Evolutionary conservation across 208 protist species (phyloP).

Genomic region (Trypanosoma congolense): DNA sequence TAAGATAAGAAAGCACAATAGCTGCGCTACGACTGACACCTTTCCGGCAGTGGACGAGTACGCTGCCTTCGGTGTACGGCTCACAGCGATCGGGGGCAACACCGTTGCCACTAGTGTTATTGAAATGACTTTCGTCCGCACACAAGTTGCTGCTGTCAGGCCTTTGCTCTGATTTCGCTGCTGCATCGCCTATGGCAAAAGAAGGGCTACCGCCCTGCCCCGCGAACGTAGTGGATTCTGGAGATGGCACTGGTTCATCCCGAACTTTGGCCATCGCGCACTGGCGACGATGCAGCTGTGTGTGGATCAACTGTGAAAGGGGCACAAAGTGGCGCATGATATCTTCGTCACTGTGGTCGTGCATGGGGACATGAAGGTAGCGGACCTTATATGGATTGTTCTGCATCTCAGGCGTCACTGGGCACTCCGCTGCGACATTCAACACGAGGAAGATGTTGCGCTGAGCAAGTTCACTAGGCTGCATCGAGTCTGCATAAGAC

Average conservation of each 20-base stretch:
- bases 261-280: slow-evolving; percentile 1
- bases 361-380: slow-evolving; percentile 46
- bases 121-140: too few relatives aligned
- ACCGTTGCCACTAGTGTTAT: not conserved
- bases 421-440: slow-evolving; percentile 63
- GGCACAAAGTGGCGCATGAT: slow-evolving; percentile 52
- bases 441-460: slow-evolving; percentile 60
- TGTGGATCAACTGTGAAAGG: slow-evolving; percentile 62
- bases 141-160: too few relatives aligned
- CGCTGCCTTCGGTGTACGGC: slow-evolving; percentile 32
- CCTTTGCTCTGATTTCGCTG: too few relatives aligned
- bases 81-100: not conserved
- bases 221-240: too few relatives aligned
- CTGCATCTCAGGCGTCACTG: slow-evolving; percentile 30
- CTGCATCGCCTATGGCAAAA: too few relatives aligned
- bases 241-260: not conserved
- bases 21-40: slow-evolving; percentile 78
- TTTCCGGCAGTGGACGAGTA: slow-evolving; percentile 81
- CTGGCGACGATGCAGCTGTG: slow-evolving; percentile 65
- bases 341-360: slow-evolving; percentile 69
- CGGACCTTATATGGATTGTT: slow-evolving; percentile 41
- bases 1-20: slow-evolving; percentile 75
- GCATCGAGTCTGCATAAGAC: slow-evolving; percentile 36
- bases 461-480: slow-evolving; percentile 29
- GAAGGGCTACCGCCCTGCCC: too few relatives aligned